Evolutionary conservation across 2,329 filamentous ascomycete species (phyloP).

Genomic region (Akanthomyces dipterigenus): DNA sequence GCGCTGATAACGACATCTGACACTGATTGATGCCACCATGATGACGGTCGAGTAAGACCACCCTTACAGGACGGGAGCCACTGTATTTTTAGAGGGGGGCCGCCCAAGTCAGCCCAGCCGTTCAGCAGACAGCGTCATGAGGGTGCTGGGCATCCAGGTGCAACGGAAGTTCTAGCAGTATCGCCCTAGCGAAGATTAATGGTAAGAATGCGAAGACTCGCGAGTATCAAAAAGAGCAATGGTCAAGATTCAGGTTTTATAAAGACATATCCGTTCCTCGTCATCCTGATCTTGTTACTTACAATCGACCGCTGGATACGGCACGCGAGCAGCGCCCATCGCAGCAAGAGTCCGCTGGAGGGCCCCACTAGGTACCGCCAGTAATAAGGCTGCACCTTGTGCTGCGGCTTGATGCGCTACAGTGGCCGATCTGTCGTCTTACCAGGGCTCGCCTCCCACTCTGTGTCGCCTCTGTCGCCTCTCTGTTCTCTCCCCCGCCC

Average conservation of each 20-base stretch:
- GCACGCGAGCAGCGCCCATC: slow-evolving; percentile 11
- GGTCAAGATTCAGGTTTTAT: too few species aligned
- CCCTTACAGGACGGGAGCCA: neutral
- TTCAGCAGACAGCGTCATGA: slow-evolving; percentile 4
- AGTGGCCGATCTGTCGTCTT: neutral
- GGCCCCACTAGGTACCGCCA: neutral
- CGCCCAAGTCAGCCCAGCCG: neutral
- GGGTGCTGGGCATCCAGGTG: neutral
- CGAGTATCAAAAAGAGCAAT: too few species aligned
- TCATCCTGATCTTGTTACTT: neutral
- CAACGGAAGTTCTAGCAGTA: neutral
- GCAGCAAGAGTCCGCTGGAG: neutral
- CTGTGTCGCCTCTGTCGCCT: neutral
- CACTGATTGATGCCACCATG: neutral
- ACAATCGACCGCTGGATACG: neutral
- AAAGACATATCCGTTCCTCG: neutral
- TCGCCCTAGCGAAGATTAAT: too few species aligned
- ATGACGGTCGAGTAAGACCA: neutral
- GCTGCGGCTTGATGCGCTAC: neutral
- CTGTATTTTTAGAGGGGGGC: neutral
- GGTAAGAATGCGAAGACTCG: too few species aligned
- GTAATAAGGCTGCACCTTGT: neutral
- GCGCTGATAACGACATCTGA: slow-evolving; percentile 1
- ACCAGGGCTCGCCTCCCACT: neutral
- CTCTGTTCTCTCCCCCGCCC: neutral